A percentile compares a stretch with the other conserved stretches of the same genome.
Conservation (phyloP, 441 rosid species). For the Mallotus repandus region DNA sequence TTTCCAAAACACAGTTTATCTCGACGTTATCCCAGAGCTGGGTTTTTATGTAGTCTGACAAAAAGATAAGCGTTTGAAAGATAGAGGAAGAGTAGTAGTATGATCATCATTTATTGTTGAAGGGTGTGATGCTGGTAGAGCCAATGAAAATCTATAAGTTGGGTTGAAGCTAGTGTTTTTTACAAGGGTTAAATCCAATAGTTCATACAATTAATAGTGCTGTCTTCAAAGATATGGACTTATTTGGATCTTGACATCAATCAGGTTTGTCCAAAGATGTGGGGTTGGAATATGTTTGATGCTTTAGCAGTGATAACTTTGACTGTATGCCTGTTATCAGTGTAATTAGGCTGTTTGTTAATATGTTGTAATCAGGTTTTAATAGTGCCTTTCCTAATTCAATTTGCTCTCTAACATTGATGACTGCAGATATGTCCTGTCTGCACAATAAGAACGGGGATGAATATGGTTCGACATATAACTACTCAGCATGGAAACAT, state of each 20-base stretch:
- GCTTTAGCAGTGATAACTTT: background rate
- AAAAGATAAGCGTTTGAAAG: too few relatives aligned
- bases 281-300: background rate
- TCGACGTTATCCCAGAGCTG: too few relatives aligned
- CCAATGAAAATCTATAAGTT: too few relatives aligned
- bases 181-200: too few relatives aligned
- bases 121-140: too few relatives aligned
- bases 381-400: constrained; percentile 3
- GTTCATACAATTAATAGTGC: background rate
- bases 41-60: too few relatives aligned
- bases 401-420: constrained; percentile 9
- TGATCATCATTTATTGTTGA: too few relatives aligned
- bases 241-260: background rate
- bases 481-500: constrained; percentile 61
- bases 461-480: constrained; percentile 67
- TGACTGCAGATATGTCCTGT: constrained; percentile 73
- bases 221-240: background rate
- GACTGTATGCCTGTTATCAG: background rate
- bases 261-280: background rate
- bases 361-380: background rate
- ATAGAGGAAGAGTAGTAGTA: too few relatives aligned
- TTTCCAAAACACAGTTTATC: too few relatives aligned
- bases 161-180: too few relatives aligned
- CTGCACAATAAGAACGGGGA: constrained; percentile 57
- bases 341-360: constrained; percentile 10